phyloP scores from a whole-genome alignment of 768 basidiomycete species.

The Brasilioporus rufonigricans region DNA sequence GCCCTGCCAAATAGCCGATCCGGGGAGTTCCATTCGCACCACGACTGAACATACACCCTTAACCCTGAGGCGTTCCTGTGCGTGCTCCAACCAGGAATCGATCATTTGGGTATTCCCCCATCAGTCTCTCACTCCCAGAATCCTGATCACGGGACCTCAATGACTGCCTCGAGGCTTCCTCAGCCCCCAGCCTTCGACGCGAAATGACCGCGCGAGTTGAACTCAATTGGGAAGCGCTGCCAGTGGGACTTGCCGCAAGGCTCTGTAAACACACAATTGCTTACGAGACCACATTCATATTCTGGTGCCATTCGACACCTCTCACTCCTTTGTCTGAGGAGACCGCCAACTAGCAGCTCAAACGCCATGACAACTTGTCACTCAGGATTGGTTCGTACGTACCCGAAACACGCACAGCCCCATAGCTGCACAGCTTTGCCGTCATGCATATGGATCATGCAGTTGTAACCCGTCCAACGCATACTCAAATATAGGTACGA shows the following conservation, averaged over 20 bases:
- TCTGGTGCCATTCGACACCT: background rate
- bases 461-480: background rate
- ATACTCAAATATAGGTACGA: too few species aligned
- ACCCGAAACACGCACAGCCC: conserved; percentile 12
- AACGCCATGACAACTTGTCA: conserved; percentile 2
- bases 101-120: conserved; percentile 12
- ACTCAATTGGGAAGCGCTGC: background rate
- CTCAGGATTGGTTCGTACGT: background rate
- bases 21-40: conserved; percentile 11
- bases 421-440: conserved; percentile 4
- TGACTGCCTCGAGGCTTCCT: conserved; percentile 29
- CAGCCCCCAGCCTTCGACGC: conserved; percentile 17
- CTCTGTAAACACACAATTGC: background rate
- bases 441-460: background rate
- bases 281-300: background rate
- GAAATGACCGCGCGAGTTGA: conserved; percentile 26
- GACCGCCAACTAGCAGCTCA: background rate
- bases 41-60: conserved; percentile 9
- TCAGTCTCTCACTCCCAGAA: conserved; percentile 10
- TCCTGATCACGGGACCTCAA: conserved; percentile 25
- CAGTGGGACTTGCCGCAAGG: background rate
- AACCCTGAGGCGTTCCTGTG: conserved; percentile 21
- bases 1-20: conserved; percentile 19
- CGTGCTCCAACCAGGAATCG: conserved; percentile 4
- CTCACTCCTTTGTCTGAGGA: background rate